Evolutionary conservation across 805 yeast genomes (phyloP).

Genomic region (Saturnispora zaruensis): DNA sequence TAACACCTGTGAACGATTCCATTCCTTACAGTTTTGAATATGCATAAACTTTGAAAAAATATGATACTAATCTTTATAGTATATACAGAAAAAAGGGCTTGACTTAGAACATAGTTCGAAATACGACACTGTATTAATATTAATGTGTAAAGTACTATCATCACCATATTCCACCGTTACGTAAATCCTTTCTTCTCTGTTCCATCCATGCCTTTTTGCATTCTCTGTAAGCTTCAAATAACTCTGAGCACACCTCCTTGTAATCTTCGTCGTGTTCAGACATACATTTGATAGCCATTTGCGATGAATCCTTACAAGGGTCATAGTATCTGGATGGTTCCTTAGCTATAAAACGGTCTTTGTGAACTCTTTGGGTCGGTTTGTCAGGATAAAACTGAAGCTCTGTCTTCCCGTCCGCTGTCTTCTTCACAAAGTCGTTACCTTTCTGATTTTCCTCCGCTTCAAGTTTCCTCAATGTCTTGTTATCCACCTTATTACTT

Average conservation of each 20-base stretch:
- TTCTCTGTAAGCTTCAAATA: slow-evolving; percentile 87
- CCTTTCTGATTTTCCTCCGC: slow-evolving; percentile 27
- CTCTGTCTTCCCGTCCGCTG: slow-evolving; percentile 37
- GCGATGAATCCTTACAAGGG: slow-evolving; percentile 85
- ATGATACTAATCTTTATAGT: not conserved
- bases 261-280: slow-evolving; percentile 68
- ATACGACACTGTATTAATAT: not conserved
- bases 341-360: slow-evolving; percentile 59
- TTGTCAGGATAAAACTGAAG: slow-evolving; percentile 78
- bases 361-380: slow-evolving; percentile 66
- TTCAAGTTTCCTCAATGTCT: slow-evolving; percentile 18
- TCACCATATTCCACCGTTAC: slow-evolving; percentile 28
- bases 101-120: not conserved
- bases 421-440: slow-evolving; percentile 38
- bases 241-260: slow-evolving; percentile 60
- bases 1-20: not conserved
- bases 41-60: not conserved
- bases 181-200: slow-evolving; percentile 23
- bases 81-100: not conserved
- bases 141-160: not conserved
- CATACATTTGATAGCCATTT: slow-evolving; percentile 78
- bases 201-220: slow-evolving; percentile 72
- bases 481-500: slow-evolving; percentile 20
- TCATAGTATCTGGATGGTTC: slow-evolving; percentile 81
- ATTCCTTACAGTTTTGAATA: slow-evolving; percentile 2